Conservation (phyloP, 495 filamentous ascomycete genomes). For the Daldinia bambusicola region DNA sequence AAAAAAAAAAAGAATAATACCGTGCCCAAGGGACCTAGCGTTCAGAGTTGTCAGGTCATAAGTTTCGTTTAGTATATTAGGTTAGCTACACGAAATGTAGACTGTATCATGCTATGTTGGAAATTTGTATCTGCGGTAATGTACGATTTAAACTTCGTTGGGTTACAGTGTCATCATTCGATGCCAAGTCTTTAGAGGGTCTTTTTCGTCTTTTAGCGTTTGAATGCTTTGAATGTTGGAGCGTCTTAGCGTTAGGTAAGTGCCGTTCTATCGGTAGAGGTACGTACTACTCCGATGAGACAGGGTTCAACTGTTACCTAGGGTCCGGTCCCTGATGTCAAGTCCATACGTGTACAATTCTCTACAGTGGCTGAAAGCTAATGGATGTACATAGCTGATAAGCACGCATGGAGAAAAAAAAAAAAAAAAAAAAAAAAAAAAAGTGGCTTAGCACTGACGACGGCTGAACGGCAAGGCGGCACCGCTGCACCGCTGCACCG, state of each 20-base stretch:
- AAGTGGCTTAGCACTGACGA: conserved; percentile 34
- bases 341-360: too few relatives aligned
- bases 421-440: not conserved
- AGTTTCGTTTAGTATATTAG: too few relatives aligned
- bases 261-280: conserved; percentile 40
- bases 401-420: too few relatives aligned
- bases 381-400: too few relatives aligned
- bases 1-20: too few relatives aligned
- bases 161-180: conserved; percentile 45
- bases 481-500: not conserved
- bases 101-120: conserved; percentile 29
- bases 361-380: too few relatives aligned
- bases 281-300: conserved; percentile 2
- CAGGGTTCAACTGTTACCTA: too few relatives aligned
- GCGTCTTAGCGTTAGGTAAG: conserved; percentile 16
- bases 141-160: conserved; percentile 24
- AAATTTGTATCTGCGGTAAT: conserved; percentile 9
- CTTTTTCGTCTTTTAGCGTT: conserved; percentile 5
- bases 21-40: not conserved
- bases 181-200: conserved; percentile 35
- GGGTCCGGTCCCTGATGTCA: too few relatives aligned
- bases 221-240: too few relatives aligned
- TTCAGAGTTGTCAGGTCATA: not conserved
- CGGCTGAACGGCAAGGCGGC: conserved; percentile 4
- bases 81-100: too few relatives aligned